phyloP scores from a whole-genome alignment of 192 early-diverging fungal genomes.

The Backusella macrospora region DNA sequence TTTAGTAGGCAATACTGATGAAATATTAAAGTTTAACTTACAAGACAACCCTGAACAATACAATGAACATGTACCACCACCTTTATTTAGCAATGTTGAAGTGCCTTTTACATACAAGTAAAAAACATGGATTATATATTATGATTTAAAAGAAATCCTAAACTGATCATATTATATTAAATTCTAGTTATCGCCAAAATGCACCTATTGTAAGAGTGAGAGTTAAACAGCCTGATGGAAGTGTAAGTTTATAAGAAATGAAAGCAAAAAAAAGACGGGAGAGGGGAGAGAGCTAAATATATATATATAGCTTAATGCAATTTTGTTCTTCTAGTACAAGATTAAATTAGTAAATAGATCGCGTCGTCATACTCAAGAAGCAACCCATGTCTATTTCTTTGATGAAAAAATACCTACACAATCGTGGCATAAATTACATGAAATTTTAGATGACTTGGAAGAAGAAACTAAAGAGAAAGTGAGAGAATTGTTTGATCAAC shows the following conservation, averaged over 20 bases:
- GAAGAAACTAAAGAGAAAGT: background rate
- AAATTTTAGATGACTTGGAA: background rate
- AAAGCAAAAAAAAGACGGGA: background rate
- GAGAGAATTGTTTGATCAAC: constrained; percentile 43
- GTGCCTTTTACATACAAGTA: constrained; percentile 60
- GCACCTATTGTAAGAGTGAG: constrained; percentile 51
- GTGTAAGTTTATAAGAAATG: constrained; percentile 26
- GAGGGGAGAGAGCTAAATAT: background rate
- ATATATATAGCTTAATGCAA: background rate
- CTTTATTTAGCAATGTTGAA: constrained; percentile 55
- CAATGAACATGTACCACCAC: constrained; percentile 58
- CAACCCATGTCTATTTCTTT: constrained; percentile 24
- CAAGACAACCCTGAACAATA: constrained; percentile 34
- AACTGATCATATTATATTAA: background rate
- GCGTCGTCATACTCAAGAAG: constrained; percentile 11
- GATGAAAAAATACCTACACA: constrained; percentile 36
- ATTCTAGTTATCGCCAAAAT: constrained; percentile 54
- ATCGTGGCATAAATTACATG: constrained; percentile 1
- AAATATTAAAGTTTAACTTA: constrained; percentile 41
- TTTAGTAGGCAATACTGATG: constrained; percentile 47
- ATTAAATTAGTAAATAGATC: constrained; percentile 38
- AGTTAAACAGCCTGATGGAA: constrained; percentile 43
- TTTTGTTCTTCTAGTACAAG: constrained; percentile 9
- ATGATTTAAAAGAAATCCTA: background rate
- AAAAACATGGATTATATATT: no score